These are phyloP conservation scores for Scalesia atractyloides DNA, from an alignment of 129 eudicot species.

Conservation along the genomic window DNA sequence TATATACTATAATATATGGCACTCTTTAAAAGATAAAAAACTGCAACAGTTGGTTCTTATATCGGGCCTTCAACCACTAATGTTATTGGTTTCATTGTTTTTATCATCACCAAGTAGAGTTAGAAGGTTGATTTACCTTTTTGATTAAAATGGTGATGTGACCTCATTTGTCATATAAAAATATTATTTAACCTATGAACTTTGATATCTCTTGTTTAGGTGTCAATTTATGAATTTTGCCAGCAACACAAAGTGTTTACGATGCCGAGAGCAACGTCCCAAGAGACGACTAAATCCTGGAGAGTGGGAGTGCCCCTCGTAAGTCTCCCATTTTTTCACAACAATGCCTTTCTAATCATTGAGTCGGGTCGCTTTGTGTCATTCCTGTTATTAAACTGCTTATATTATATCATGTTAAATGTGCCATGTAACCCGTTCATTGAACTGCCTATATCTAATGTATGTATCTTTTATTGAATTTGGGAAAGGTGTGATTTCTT, in stretches of 20 bases:
- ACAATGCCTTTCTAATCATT: neutral
- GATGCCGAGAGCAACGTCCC: conserved; percentile 74
- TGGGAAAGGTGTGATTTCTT: conserved; percentile 49
- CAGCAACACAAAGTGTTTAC: conserved; percentile 72
- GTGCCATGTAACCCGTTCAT: neutral
- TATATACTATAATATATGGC: neutral
- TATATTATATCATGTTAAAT: neutral
- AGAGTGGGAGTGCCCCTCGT: conserved; percentile 90
- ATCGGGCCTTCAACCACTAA: too few species aligned
- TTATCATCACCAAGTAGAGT: too few species aligned
- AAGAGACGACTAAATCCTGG: conserved; percentile 59
- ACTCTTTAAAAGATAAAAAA: too few species aligned
- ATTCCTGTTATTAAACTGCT: too few species aligned
- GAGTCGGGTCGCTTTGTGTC: too few species aligned
- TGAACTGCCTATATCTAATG: too few species aligned
- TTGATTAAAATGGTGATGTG: neutral
- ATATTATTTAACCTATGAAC: neutral
- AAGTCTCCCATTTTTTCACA: conserved; percentile 33
- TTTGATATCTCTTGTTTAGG: conserved; percentile 36
- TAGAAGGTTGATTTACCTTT: too few species aligned
- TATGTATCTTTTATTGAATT: too few species aligned
- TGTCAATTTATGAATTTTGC: conserved; percentile 82
- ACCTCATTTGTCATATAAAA: neutral
- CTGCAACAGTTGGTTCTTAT: too few species aligned
- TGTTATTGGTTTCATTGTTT: too few species aligned